phyloP scores from a whole-genome alignment of 1,284 basidiomycete genomes.

The Melampsora americana region DNA sequence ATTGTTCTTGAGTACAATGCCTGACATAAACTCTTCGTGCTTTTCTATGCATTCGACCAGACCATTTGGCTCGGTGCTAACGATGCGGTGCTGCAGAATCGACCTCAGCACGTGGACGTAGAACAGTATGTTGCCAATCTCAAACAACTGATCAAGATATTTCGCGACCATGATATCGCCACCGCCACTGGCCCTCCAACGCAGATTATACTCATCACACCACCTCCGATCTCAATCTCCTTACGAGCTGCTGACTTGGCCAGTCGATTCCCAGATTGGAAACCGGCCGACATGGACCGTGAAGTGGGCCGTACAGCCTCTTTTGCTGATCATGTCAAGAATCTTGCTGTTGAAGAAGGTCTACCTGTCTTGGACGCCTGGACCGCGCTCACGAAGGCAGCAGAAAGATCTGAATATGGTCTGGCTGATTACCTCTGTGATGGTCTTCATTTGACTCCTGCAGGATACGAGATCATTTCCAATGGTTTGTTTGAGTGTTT shows the following conservation, averaged over 20 bases:
- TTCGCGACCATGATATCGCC: conserved; percentile 8
- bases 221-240: conserved; percentile 35
- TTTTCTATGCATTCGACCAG: conserved; percentile 4
- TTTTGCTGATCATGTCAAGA: conserved; percentile 34
- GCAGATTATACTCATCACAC: conserved; percentile 38
- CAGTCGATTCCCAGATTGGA: conserved; percentile 39
- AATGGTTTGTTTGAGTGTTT: conserved; percentile 15
- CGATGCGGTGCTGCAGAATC: conserved; percentile 28
- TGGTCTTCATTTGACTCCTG: conserved; percentile 43
- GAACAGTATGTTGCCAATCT: conserved; percentile 32
- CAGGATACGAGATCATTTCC: conserved; percentile 32
- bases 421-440: conserved; percentile 24
- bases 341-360: conserved; percentile 28
- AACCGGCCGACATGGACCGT: conserved; percentile 38
- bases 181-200: neutral
- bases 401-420: conserved; percentile 14
- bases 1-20: neutral
- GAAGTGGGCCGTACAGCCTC: conserved; percentile 19
- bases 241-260: conserved; percentile 27
- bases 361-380: conserved; percentile 41
- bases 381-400: conserved; percentile 40
- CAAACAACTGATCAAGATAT: conserved; percentile 20
- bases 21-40: neutral
- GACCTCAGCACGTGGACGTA: conserved; percentile 26
- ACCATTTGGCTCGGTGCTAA: conserved; percentile 44